Evolutionary conservation across 2,329 filamentous ascomycete species (phyloP).

Genomic region (Pseudogymnoascus sp.): DNA sequence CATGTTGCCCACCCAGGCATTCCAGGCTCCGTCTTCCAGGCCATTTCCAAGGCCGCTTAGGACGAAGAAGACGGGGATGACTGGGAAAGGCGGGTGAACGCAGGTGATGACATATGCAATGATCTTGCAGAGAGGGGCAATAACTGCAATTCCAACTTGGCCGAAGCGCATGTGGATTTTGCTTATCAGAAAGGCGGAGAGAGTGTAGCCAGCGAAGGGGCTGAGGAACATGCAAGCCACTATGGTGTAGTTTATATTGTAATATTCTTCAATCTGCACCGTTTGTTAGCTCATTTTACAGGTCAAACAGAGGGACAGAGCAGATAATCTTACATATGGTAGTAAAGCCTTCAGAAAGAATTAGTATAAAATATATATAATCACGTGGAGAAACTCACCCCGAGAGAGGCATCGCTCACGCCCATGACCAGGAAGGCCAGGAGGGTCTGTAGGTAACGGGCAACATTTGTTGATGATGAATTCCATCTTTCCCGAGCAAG

Average conservation of each 20-base stretch:
- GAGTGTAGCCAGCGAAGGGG: slow-evolving; percentile 56
- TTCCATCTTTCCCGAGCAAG: slow-evolving; percentile 51
- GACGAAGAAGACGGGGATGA: slow-evolving; percentile 55
- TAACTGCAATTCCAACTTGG: slow-evolving; percentile 61
- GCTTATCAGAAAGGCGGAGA: slow-evolving; percentile 57
- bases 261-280: slow-evolving; percentile 50
- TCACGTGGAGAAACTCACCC: slow-evolving; percentile 37
- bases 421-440: slow-evolving; percentile 58
- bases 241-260: slow-evolving; percentile 50
- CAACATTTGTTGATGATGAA: slow-evolving; percentile 47
- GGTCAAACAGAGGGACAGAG: neutral
- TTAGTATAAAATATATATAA: slow-evolving; percentile 24
- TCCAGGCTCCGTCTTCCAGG: slow-evolving; percentile 52
- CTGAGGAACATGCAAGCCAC: slow-evolving; percentile 60
- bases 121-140: slow-evolving; percentile 55
- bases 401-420: slow-evolving; percentile 58
- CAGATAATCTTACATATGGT: slow-evolving; percentile 28
- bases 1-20: slow-evolving; percentile 62
- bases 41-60: slow-evolving; percentile 66
- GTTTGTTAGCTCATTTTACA: slow-evolving; percentile 5
- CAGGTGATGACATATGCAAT: slow-evolving; percentile 56
- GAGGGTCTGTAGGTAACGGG: slow-evolving; percentile 49
- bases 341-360: slow-evolving; percentile 36
- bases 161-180: slow-evolving; percentile 62
- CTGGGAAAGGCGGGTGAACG: slow-evolving; percentile 61